phyloP scores from a whole-genome alignment of 176 grass and related monocot species.

The Aegilops bicornis region DNA sequence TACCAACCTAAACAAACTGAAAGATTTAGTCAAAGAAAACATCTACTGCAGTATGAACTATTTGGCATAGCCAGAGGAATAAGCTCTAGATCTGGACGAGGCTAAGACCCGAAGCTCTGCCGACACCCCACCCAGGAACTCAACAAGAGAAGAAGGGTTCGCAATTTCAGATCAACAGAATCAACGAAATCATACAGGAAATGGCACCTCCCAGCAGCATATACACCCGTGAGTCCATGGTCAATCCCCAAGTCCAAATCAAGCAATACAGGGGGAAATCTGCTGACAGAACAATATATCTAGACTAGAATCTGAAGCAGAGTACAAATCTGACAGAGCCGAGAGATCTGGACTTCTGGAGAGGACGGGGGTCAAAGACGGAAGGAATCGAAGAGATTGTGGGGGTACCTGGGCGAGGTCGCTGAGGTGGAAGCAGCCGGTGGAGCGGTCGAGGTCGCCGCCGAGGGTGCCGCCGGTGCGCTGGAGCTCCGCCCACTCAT shows the following conservation, averaged over 20 bases:
- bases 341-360: too few species aligned
- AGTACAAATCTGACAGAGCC: background rate
- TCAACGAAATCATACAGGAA: background rate
- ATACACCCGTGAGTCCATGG: background rate
- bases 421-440: slow-evolving; percentile 80
- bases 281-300: background rate
- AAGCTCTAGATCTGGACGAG: background rate
- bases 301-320: background rate
- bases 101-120: background rate
- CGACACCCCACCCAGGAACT: background rate
- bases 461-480: slow-evolving; percentile 46
- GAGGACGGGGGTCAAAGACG: too few species aligned
- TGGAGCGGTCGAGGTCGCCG: slow-evolving; percentile 56
- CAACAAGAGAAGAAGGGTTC: background rate
- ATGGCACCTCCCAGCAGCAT: background rate
- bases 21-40: background rate
- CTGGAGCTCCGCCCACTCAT: slow-evolving; percentile 61
- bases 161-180: background rate
- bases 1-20: background rate
- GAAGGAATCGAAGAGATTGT: background rate
- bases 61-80: background rate
- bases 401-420: slow-evolving; percentile 53
- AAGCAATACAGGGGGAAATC: background rate
- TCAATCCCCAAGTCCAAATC: background rate
- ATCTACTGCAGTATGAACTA: background rate